Base-by-base conservation (phyloP, 1,284 basidiomycete genomes). In the Heterobasidion occidentale region DNA sequence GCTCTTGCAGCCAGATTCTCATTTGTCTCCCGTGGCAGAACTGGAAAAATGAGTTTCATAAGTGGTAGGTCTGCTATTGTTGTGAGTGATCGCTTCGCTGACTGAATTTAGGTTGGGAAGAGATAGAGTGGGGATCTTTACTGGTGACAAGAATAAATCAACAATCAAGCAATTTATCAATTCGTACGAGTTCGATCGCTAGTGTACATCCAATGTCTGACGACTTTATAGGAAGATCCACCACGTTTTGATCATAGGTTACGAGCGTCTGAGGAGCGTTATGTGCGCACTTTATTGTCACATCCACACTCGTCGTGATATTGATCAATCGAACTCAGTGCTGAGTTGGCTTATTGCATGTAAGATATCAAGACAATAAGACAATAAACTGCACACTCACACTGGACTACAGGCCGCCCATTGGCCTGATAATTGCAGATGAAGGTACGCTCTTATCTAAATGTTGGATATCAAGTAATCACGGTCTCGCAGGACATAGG, bases 11-110 rank as follows among this genome's bases (percentile, higher is more conserved):
- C 34, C 27, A 61, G 27, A 49, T 46, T 45, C 48, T 57, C 60
- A 57, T 55, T 56, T 1, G 27, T 44, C 52, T 4, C 7, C 8
- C 27, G 27, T 6, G 50, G 33, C 59, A 94, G 85, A 99, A 99
- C 66, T 99, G 97, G 97, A 90, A 86, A 66, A 86, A 85, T 52
- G 97, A 99, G 71, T 95, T 99, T 65, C 79, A 87, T 63, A 98
- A 98, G 74, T 99, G 97, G 92, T 84, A 53, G 56, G 72, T 61
- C 7, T n/a, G 60, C 27, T 27, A 27, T 27, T 56, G 64, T 9
- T 51, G 27, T n/a, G 17, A 19, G 17, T 44, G 15, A 36, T 38
- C 34, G 7, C 9, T 20, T 15, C 27, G 15, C 19, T 27, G n/a
- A 15, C 50, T 27, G 17, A 49, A 4, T 51, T 7, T 6, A 83